Evolutionary conservation across 2,329 filamentous ascomycete species (phyloP), one percentile per base, ranked within the genome.

Genomic region (Epichloe aotearoae): DNA sequence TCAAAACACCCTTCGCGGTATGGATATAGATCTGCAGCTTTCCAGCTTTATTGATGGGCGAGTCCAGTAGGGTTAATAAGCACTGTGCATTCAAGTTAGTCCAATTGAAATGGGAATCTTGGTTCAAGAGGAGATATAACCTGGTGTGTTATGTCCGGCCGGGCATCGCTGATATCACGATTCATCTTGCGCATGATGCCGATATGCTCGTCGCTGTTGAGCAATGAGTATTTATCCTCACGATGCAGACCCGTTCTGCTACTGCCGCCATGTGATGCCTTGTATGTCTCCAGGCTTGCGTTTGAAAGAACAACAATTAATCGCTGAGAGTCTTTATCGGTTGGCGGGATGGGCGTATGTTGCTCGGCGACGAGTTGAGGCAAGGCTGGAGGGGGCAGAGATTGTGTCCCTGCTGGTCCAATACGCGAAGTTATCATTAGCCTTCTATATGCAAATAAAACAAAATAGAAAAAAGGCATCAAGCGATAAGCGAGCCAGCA

Each of bases 111-210:
- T 17, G 20, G 2, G 12, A 37, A 36, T 6, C 7, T 14, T 33
- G 23, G 8, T n/a, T n/a, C 8, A 34, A 41, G 58, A 55, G 56
- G 50, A 50, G 42, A 55, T 56, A 53, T 60, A 56, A 96, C 91
- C 88, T 97, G 93, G 68, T 98, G 93, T 44, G 93, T 95, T 63
- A 98, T 98, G 69, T 98, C 93, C 43, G 93, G 93, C 59, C 93
- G 83, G 54, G 93, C 93, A 70, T 98, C 93, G 67, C 90, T 96
- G 58, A 98, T 97, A 66, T 98, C 93, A 60, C 93, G 80, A 67
- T 95, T 95, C 91, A 97, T 97, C 76, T 97, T 98, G 63, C 93
- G 85, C 89, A 98, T 95, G 57, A 97, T 86, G 55, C 93, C 93
- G 59, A 98, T 98, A 67, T 98, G 93, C 71, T 98, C 93, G 65